These are phyloP conservation scores for Cucumis variabilis DNA, from an alignment of 331 rosid genomes.

Conservation along the genomic window DNA sequence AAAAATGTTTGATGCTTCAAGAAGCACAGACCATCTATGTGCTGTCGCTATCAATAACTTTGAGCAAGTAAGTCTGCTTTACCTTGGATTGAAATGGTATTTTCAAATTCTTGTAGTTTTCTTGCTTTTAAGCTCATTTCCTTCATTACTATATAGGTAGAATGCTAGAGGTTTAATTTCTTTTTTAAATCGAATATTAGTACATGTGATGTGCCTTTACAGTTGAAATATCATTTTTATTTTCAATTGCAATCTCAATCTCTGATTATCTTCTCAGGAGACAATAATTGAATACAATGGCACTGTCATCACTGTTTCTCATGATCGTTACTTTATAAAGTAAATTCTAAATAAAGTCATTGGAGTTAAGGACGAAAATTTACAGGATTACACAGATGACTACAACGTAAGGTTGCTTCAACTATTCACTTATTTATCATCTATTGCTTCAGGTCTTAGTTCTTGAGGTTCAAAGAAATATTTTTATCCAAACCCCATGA, in stretches of 20 bases:
- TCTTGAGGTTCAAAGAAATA: conserved; percentile 1
- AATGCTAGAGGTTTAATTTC: conserved; percentile 69
- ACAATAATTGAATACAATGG: conserved; percentile 83
- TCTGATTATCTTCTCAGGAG: conserved; percentile 62
- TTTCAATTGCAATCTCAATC: conserved; percentile 34
- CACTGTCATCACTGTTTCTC: conserved; percentile 89
- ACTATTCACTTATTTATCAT: background rate
- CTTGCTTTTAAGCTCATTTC: background rate
- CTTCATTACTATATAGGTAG: background rate
- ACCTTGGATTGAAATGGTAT: background rate
- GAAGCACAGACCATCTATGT: background rate
- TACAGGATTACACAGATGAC: conserved; percentile 93
- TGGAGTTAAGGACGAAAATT: conserved; percentile 70
- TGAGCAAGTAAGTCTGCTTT: background rate
- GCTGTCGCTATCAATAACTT: too few species aligned
- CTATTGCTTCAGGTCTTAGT: background rate
- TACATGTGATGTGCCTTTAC: background rate
- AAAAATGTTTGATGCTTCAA: too few species aligned
- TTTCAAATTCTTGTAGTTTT: background rate
- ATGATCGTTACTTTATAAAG: conserved; percentile 90
- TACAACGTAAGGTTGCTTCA: conserved; percentile 69
- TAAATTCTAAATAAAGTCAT: conserved; percentile 95
- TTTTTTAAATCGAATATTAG: conserved; percentile 30
- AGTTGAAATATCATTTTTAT: background rate
- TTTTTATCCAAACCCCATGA: background rate